phyloP scores from a whole-genome alignment of 495 filamentous ascomycete species.

The Aspergillus sparsus region DNA sequence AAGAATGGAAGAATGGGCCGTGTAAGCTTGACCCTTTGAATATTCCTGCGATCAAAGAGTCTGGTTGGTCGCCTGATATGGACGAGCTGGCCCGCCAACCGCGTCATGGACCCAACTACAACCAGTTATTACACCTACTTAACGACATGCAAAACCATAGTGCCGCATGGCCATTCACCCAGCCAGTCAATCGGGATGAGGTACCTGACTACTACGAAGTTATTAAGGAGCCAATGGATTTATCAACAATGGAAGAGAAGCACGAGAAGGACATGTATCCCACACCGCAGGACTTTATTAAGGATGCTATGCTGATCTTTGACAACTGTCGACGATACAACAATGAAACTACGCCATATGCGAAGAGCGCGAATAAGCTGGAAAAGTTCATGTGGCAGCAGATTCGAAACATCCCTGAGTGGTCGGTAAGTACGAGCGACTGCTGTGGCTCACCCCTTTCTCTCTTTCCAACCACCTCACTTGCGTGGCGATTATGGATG shows the following conservation, averaged over 20 bases:
- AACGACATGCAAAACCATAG: constrained; percentile 94
- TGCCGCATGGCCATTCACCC: constrained; percentile 89
- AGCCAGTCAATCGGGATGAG: constrained; percentile 92
- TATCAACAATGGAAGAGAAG: constrained; percentile 93
- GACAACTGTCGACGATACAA: constrained; percentile 96
- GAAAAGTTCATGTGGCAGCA: constrained; percentile 97
- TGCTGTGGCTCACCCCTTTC: background rate
- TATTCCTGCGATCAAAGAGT: constrained; percentile 80
- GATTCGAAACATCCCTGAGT: constrained; percentile 91
- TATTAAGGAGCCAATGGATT: constrained; percentile 97
- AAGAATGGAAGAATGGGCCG: constrained; percentile 74
- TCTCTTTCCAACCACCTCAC: background rate
- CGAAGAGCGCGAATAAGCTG: constrained; percentile 91
- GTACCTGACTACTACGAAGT: constrained; percentile 98
- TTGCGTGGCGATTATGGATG: constrained; percentile 9
- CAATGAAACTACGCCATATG: constrained; percentile 91
- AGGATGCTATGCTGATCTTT: constrained; percentile 87
- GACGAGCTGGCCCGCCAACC: constrained; percentile 94
- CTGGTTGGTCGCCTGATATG: constrained; percentile 97
- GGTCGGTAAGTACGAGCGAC: constrained; percentile 64
- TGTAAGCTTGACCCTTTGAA: constrained; percentile 75
- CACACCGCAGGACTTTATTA: constrained; percentile 89
- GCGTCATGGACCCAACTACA: constrained; percentile 96
- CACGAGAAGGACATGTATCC: constrained; percentile 91
- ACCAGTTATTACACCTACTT: constrained; percentile 85